Conservation (phyloP, 2,329 filamentous ascomycete species). For the Hymenoscyphus salicellus region DNA sequence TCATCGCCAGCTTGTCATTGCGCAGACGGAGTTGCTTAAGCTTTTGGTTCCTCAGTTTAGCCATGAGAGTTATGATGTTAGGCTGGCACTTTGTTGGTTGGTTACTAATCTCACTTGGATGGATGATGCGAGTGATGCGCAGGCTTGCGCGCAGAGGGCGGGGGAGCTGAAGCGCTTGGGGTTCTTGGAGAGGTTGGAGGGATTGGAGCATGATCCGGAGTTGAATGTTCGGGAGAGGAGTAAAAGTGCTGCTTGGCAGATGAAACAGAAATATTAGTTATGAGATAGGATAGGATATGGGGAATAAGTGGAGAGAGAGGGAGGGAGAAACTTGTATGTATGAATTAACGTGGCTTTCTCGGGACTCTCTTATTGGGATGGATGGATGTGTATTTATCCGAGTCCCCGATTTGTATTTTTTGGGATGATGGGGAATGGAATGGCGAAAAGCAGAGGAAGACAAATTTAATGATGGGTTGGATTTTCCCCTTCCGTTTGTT, state of each 20-base stretch:
- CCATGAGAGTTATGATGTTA: slow-evolving; percentile 70
- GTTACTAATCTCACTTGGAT: slow-evolving; percentile 82
- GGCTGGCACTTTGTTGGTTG: slow-evolving; percentile 76
- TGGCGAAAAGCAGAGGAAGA: not conserved
- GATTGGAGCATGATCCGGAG: slow-evolving; percentile 66
- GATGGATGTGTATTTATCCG: not conserved
- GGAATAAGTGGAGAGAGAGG: not conserved
- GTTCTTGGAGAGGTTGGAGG: slow-evolving; percentile 63
- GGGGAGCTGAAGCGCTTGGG: slow-evolving; percentile 68
- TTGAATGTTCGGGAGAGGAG: slow-evolving; percentile 81
- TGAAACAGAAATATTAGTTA: slow-evolving; percentile 42
- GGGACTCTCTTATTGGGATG: no score
- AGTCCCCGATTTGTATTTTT: not conserved
- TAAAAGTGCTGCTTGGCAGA: slow-evolving; percentile 73
- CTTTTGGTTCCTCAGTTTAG: slow-evolving; percentile 70
- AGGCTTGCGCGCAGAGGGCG: slow-evolving; percentile 64
- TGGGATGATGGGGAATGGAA: not conserved
- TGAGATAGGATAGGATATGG: not conserved
- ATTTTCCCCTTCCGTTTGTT: not conserved
- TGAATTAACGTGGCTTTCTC: not conserved
- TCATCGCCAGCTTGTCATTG: slow-evolving; percentile 74
- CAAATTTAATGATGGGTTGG: not conserved
- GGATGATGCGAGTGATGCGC: slow-evolving; percentile 68
- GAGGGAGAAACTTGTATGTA: not conserved
- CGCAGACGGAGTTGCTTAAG: slow-evolving; percentile 72